phyloP scores from a whole-genome alignment of 2,329 filamentous ascomycete genomes.

The Epichloe sylvatica region DNA sequence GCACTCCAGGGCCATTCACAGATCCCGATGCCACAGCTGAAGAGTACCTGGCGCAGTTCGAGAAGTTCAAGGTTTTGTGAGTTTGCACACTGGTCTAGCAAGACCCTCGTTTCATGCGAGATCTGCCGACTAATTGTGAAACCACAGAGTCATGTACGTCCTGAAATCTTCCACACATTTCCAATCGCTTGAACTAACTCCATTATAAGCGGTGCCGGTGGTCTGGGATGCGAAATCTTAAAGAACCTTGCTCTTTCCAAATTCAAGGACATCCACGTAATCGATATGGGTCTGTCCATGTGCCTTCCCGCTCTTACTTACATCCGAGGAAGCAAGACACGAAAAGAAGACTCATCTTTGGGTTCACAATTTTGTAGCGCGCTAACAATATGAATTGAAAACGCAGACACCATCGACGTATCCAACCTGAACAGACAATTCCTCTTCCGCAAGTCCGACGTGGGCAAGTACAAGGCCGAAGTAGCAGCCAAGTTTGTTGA shows the following conservation, averaged over 20 bases:
- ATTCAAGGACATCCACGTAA: constrained; percentile 95
- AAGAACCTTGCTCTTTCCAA: constrained; percentile 92
- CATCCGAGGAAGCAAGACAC: background rate
- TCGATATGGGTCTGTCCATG: constrained; percentile 72
- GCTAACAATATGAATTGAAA: background rate
- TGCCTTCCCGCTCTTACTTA: background rate
- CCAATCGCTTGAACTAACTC: background rate
- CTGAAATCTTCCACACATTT: constrained; percentile 1
- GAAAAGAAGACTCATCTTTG: background rate
- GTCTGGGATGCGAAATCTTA: constrained; percentile 87
- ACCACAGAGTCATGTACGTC: constrained; percentile 36
- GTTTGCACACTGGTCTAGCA: constrained; percentile 15
- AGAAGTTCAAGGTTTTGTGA: constrained; percentile 62
- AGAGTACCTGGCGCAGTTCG: constrained; percentile 42
- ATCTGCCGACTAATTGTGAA: background rate
- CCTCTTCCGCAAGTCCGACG: constrained; percentile 80
- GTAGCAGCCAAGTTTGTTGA: constrained; percentile 87
- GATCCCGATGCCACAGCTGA: constrained; percentile 44
- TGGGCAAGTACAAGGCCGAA: constrained; percentile 86
- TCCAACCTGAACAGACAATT: constrained; percentile 97
- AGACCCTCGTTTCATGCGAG: background rate
- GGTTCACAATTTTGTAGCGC: no score
- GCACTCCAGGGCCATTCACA: constrained; percentile 66
- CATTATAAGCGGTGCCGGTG: constrained; percentile 64
- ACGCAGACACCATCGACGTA: constrained; percentile 88